These are phyloP conservation scores for Sporothrix variecibatus DNA, from an alignment of 2,329 filamentous ascomycete species.

Conservation along the genomic window DNA sequence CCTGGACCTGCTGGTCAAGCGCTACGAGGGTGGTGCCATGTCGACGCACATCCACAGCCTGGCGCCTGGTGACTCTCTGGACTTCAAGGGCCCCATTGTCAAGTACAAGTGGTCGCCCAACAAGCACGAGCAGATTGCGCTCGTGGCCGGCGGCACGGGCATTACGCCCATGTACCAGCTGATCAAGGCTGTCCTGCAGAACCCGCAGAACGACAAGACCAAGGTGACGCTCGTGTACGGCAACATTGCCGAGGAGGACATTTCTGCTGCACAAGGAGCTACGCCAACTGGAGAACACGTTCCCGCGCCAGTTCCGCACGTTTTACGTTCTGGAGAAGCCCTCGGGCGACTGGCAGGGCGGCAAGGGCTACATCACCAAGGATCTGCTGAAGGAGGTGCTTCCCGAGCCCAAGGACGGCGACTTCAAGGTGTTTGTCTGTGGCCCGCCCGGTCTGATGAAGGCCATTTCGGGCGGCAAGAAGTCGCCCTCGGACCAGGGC, in stretches of 20 bases:
- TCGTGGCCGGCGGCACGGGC: slow-evolving; percentile 92
- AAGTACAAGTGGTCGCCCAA: slow-evolving; percentile 90
- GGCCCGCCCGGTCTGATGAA: slow-evolving; percentile 93
- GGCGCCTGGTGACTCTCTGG: slow-evolving; percentile 76
- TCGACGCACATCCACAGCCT: slow-evolving; percentile 84
- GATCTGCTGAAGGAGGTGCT: slow-evolving; percentile 93
- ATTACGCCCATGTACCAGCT: slow-evolving; percentile 99
- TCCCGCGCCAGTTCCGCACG: slow-evolving; percentile 90
- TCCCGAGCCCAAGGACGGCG: slow-evolving; percentile 85
- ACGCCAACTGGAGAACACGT: slow-evolving; percentile 86
- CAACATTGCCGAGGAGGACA: slow-evolving; percentile 87
- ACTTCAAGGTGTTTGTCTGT: slow-evolving; percentile 95
- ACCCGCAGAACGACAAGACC: slow-evolving; percentile 81
- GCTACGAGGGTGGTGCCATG: slow-evolving; percentile 89
- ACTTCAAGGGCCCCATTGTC: slow-evolving; percentile 92
- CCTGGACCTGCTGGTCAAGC: slow-evolving; percentile 88
- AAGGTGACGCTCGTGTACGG: slow-evolving; percentile 95
- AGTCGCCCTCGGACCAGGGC: slow-evolving; percentile 90
- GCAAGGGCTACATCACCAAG: slow-evolving; percentile 81
- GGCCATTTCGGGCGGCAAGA: slow-evolving; percentile 85
- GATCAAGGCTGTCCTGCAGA: slow-evolving; percentile 86
- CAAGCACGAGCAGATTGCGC: slow-evolving; percentile 87
- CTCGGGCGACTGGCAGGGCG: slow-evolving; percentile 73
- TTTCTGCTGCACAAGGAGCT: slow-evolving; percentile 89
- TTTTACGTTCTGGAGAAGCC: slow-evolving; percentile 88